Base-by-base conservation (phyloP, 352 stramenopile genomes). In the Globisporangium ultimum region DNA sequence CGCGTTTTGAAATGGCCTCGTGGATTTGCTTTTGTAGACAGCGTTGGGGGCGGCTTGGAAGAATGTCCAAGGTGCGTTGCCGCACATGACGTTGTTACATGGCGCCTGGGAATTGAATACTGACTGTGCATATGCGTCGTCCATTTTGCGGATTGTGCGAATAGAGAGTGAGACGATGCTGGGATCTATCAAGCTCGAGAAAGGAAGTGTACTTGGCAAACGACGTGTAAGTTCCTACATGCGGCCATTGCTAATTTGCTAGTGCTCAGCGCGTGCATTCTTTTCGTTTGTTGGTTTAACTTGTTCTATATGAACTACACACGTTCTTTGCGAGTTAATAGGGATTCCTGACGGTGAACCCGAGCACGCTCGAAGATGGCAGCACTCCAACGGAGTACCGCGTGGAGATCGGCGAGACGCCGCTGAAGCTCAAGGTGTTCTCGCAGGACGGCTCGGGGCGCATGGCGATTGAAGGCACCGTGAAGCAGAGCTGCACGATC, bases 401-500 rank as follows among this genome's bases (percentile, higher is more conserved):
- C 24, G 76, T 92, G 24, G 83, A 92, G 61, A 87, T 93, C 32
- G 76, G 78, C 48, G 76, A 85, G 66, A 88, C 83, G 24, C 80
- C 81, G 46, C 66, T 93, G 45, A 89, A 90, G 71, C 70, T 93
- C 54, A 89, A 89, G 53, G 83, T 95, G 34, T 93, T 95, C 45
- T 93, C 83, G 15, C 75, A 91, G 18, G 86, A 95, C 58, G 86
- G 84, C 21, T 93, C 86, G 10, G 86, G 86, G 3, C 81, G 86
- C 46, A 93, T 95, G 86, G 86, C 86, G 20, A 88, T 95, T 50
- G 86, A 95, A 68, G 86, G 86, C 49, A 91, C 80, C 0, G 80
- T 95, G 38, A 95, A 87, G 68, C 87, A 92, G 58, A 93, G 76
- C 68, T 93, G 86, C 70, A 89, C 78, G 51, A 74, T 95, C 63